Conservation (phyloP, 2,329 filamentous ascomycete genomes). For the Ustulina deusta region DNA sequence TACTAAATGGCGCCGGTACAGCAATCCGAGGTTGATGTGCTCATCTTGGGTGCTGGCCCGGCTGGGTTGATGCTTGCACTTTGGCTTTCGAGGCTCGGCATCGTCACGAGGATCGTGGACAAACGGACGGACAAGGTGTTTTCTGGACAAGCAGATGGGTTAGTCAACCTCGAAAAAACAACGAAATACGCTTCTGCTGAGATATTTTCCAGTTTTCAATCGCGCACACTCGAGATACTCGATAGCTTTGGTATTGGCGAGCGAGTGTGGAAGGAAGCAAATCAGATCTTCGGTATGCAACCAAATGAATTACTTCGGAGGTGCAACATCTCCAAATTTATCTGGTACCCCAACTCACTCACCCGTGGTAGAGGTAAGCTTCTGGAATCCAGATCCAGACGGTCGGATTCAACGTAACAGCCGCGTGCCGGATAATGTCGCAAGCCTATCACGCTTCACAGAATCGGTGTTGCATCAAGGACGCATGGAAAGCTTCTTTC, state of each 20-base stretch:
- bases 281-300: slow-evolving; percentile 72
- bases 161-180: slow-evolving; percentile 32
- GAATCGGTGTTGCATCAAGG: slow-evolving; percentile 73
- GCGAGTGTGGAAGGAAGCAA: slow-evolving; percentile 72
- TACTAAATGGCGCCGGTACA: slow-evolving; percentile 12
- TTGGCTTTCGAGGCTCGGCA: slow-evolving; percentile 57
- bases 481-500: slow-evolving; percentile 69
- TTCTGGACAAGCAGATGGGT: slow-evolving; percentile 60
- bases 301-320: slow-evolving; percentile 3
- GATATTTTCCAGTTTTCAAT: slow-evolving; percentile 60
- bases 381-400: slow-evolving; percentile 72
- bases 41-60: slow-evolving; percentile 58
- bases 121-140: slow-evolving; percentile 57
- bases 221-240: slow-evolving; percentile 77
- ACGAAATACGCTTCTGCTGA: neutral
- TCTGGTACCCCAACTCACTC: slow-evolving; percentile 3
- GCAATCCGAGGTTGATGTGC: slow-evolving; percentile 45
- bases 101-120: slow-evolving; percentile 59
- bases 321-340: slow-evolving; percentile 10
- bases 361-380: slow-evolving; percentile 45
- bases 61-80: slow-evolving; percentile 58
- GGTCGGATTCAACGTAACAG: slow-evolving; percentile 64
- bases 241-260: slow-evolving; percentile 77
- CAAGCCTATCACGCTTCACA: slow-evolving; percentile 65
- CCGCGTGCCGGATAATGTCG: slow-evolving; percentile 61